Evolutionary conservation across 2,329 filamentous ascomycete species (phyloP).

Genomic region (Clarireedia paspali): DNA sequence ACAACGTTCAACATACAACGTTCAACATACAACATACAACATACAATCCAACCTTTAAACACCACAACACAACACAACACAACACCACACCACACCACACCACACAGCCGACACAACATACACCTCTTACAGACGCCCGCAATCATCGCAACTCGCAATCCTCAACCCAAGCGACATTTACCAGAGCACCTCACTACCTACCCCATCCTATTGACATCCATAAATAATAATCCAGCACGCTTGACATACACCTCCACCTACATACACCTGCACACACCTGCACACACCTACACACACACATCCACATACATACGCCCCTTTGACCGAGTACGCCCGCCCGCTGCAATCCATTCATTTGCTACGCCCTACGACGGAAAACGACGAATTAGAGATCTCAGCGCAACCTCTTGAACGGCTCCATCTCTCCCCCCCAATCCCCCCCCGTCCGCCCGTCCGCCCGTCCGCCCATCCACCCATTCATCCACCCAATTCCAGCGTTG

Average conservation of each 20-base stretch:
- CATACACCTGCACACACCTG: no score
- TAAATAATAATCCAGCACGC: neutral
- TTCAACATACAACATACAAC: no score
- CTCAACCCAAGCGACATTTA: neutral
- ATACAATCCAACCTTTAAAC: no score
- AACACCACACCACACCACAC: neutral
- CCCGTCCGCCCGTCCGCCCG: conserved; percentile 1
- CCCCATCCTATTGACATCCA: neutral
- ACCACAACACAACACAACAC: no score
- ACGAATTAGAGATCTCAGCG: no score
- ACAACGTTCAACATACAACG: neutral
- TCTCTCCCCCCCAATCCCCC: neutral
- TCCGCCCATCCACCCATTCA: conserved; percentile 2
- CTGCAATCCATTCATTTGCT: no score
- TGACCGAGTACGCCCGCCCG: no score
- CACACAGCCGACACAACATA: neutral
- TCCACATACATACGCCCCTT: no score
- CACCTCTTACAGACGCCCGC: neutral
- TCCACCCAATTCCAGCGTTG: neutral
- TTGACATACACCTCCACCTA: no score
- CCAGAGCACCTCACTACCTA: neutral
- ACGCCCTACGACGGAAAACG: no score
- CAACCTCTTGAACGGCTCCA: no score
- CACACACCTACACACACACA: no score
- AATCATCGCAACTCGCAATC: neutral